phyloP scores from a whole-genome alignment of 495 filamentous ascomycete genomes.

The Lasiosphaeria ovina region DNA sequence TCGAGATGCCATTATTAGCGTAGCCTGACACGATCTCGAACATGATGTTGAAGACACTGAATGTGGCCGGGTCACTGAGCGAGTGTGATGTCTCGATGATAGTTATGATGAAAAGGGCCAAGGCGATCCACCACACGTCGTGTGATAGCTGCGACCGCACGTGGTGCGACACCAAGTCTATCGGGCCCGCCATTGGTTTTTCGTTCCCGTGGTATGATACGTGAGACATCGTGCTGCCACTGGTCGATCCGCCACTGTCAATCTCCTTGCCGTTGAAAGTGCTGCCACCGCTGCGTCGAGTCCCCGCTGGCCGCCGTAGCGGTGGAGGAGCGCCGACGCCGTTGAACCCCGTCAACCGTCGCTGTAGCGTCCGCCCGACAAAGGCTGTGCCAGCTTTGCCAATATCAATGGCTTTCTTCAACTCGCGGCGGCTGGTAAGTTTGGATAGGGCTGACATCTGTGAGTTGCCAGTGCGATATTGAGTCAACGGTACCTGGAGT shows the following conservation, averaged over 20 bases:
- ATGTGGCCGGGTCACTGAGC: slow-evolving; percentile 61
- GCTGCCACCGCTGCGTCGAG: slow-evolving; percentile 17
- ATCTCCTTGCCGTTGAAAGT: slow-evolving; percentile 61
- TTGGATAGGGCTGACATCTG: background rate
- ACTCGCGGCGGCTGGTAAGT: background rate
- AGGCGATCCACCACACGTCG: slow-evolving; percentile 81
- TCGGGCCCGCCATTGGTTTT: background rate
- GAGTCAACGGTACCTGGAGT: background rate
- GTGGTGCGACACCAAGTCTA: background rate
- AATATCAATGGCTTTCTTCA: background rate
- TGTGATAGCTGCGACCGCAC: slow-evolving; percentile 72
- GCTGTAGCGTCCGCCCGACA: background rate
- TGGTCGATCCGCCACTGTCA: no score
- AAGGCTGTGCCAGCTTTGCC: background rate
- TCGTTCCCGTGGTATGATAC: no score
- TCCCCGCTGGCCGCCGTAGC: background rate
- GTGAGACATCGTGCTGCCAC: no score
- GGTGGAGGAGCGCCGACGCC: background rate
- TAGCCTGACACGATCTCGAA: slow-evolving; percentile 84
- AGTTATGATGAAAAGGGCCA: slow-evolving; percentile 68
- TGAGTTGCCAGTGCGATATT: background rate
- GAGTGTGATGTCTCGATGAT: slow-evolving; percentile 70
- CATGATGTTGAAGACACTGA: slow-evolving; percentile 77
- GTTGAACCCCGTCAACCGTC: background rate
- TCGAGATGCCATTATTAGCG: slow-evolving; percentile 77